phyloP scores from a whole-genome alignment of 2,329 filamentous ascomycete species.

The Trichophyton mentagrophytes region DNA sequence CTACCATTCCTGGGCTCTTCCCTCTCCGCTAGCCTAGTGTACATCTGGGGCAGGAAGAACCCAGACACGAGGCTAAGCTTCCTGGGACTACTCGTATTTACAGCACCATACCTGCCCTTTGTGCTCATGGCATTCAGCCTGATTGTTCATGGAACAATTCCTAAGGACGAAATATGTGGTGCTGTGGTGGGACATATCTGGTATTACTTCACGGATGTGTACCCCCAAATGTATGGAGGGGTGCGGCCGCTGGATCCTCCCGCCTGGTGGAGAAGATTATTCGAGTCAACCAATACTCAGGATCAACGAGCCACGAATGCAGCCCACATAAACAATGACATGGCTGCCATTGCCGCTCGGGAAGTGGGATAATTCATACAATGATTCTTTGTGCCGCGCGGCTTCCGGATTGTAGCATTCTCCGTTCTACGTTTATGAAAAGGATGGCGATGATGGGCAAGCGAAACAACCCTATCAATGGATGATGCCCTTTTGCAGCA shows the following conservation, averaged over 20 bases:
- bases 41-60: slow-evolving; percentile 94
- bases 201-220: slow-evolving; percentile 98
- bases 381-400: neutral
- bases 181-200: slow-evolving; percentile 90
- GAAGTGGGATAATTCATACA: slow-evolving; percentile 23
- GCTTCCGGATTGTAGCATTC: neutral
- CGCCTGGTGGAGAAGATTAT: slow-evolving; percentile 75
- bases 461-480: neutral
- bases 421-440: neutral
- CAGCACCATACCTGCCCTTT: slow-evolving; percentile 90
- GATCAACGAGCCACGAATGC: slow-evolving; percentile 37
- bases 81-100: slow-evolving; percentile 78
- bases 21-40: slow-evolving; percentile 83
- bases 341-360: slow-evolving; percentile 43
- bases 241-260: slow-evolving; percentile 80
- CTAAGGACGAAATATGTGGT: slow-evolving; percentile 92
- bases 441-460: neutral
- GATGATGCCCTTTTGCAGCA: neutral
- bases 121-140: slow-evolving; percentile 87
- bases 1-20: slow-evolving; percentile 93
- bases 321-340: slow-evolving; percentile 45
- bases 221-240: slow-evolving; percentile 77
- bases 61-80: slow-evolving; percentile 84
- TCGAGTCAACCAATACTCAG: slow-evolving; percentile 43
- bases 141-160: slow-evolving; percentile 75